Conservation (phyloP, 208 protist genomes). For the Porcisia hertigi region DNA sequence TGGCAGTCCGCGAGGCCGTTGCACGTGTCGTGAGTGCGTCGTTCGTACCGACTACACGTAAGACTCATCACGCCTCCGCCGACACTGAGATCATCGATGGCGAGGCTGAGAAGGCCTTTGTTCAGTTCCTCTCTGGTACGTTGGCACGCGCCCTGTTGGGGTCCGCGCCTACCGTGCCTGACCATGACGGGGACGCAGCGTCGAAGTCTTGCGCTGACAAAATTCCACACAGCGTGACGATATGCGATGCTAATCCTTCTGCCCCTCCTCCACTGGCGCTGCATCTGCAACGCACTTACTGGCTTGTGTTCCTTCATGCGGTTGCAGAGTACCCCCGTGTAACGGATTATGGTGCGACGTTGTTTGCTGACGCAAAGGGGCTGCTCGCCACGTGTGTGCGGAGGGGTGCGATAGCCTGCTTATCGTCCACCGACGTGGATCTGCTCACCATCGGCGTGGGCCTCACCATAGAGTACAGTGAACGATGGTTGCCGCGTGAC, state of each 20-base stretch:
- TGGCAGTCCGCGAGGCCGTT: constrained; percentile 66
- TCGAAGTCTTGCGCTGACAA: background rate
- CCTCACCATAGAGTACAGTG: constrained; percentile 20
- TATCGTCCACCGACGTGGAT: constrained; percentile 13
- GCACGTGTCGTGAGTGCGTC: constrained; percentile 44
- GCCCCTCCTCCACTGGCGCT: background rate
- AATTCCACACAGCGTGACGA: background rate
- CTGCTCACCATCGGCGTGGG: constrained; percentile 20
- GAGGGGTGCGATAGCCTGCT: constrained; percentile 6
- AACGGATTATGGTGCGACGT: background rate
- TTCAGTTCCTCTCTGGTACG: constrained; percentile 8
- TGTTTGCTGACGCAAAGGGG: background rate
- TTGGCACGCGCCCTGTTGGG: constrained; percentile 2
- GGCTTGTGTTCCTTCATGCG: constrained; percentile 16
- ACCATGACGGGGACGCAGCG: background rate
- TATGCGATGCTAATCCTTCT: background rate
- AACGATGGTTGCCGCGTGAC: constrained; percentile 20
- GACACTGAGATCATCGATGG: background rate
- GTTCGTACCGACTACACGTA: background rate
- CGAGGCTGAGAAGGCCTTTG: constrained; percentile 13
- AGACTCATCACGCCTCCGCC: too few relatives aligned
- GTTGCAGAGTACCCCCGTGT: background rate
- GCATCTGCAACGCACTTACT: constrained; percentile 19
- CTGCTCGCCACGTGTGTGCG: constrained; percentile 20
- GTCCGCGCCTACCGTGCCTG: background rate